These are phyloP conservation scores for Heritiera fomes DNA, from an alignment of 345 rosid genomes.

Conservation along the genomic window DNA sequence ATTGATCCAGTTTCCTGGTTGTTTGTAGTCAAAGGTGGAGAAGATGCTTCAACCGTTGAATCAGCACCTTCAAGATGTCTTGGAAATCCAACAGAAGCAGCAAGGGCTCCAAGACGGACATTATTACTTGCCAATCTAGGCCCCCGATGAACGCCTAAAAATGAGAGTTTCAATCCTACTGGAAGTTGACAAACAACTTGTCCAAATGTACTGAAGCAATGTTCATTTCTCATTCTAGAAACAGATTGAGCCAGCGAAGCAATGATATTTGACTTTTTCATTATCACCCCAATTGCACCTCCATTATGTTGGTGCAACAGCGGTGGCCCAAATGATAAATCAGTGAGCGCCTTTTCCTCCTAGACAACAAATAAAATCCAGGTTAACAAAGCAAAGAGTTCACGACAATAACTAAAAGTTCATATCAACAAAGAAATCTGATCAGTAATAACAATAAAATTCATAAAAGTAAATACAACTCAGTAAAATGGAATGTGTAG, in stretches of 20 bases:
- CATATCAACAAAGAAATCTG: neutral
- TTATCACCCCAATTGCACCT: constrained; percentile 56
- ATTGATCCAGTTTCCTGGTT: constrained; percentile 37
- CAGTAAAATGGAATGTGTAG: neutral
- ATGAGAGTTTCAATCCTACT: constrained; percentile 53
- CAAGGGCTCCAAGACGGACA: constrained; percentile 46
- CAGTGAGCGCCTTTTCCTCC: constrained; percentile 66
- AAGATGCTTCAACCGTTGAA: constrained; percentile 29
- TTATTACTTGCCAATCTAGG: constrained; percentile 33
- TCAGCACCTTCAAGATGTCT: constrained; percentile 30
- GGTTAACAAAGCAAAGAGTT: constrained; percentile 5
- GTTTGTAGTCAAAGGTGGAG: constrained; percentile 26
- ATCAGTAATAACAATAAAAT: neutral
- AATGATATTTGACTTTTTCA: constrained; percentile 56
- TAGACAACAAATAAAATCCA: constrained; percentile 16
- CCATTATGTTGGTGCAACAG: constrained; percentile 60
- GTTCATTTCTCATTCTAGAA: constrained; percentile 39
- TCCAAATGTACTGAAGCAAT: constrained; percentile 64
- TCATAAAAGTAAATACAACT: neutral
- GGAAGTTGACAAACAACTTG: constrained; percentile 66
- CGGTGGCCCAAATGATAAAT: constrained; percentile 68
- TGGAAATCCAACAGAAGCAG: constrained; percentile 50
- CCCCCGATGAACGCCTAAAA: constrained; percentile 57
- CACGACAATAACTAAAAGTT: neutral
- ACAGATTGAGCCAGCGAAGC: constrained; percentile 72